Evolutionary conservation across 352 stramenopile genomes (phyloP), one percentile per base, ranked within the genome.

Genomic region (Phytophthora aleatoria): DNA sequence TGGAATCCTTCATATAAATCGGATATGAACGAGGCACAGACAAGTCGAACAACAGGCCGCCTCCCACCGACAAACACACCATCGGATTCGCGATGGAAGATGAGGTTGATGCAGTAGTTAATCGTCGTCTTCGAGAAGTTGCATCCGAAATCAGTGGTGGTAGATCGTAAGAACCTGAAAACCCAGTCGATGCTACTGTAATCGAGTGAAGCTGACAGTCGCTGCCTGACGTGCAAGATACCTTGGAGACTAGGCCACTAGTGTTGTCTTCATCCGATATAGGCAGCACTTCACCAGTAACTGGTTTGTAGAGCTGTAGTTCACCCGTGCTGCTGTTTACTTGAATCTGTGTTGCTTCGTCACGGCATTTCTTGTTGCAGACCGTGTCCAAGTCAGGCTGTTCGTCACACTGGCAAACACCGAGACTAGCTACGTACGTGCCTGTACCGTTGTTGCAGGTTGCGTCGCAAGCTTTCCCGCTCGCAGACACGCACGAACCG

Each of bases 1-100:
- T 91, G 20, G 92, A 98, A 64, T 98, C 91, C 64, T 97, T 98
- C 26, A 96, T 62, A 64, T 98, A 98, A 50, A 98, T 81, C 3
- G 95, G 95, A 55, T 97, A 98, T 15, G 79, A 87, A 13, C 66
- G 71, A 2, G 70, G 66, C 0, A 81, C 79, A 0, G 85, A 89
- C 13, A 98, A 75, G 63, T 98, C 89, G 60, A 97, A 98, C 2
- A 97, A 51, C 13, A 98, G 64, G 1, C 90, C 90, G 26, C 89
- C 75, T n/a, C 91, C 90, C 2, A 84, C 44, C 4, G 68, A 70
- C 1, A 98, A 70, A 52, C 91, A 98, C 2, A 96, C 62, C 68
- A 98, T 93, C 1, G 95, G 94, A 43, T 96, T 96, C 9, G 67
- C 38, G 1, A 98, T 92, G 0, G 71, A 58, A 12, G 43, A 54